Evolutionary conservation across 371 early-diverging fungal genomes (phyloP).

Genomic region (Smittium mucronatum): DNA sequence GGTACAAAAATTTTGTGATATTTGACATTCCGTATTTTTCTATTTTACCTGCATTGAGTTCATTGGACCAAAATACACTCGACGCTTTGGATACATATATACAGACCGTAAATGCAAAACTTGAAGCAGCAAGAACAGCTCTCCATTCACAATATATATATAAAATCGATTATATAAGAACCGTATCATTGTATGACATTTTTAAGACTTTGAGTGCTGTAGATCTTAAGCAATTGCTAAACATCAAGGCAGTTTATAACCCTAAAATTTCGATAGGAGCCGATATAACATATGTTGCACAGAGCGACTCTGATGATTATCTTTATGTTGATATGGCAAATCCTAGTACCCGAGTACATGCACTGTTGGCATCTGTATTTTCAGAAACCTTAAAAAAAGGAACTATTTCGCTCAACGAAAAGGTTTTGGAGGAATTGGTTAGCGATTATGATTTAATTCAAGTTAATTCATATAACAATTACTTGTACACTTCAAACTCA

Average conservation of each 20-base stretch:
- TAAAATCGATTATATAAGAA: not conserved
- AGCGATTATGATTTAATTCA: not conserved
- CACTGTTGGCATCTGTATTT: slow-evolving; percentile 5
- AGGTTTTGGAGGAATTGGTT: not conserved
- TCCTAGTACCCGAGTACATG: slow-evolving; percentile 9
- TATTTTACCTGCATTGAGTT: not conserved
- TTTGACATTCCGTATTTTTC: slow-evolving; percentile 13
- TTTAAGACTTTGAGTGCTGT: too few species aligned
- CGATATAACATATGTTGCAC: slow-evolving; percentile 19
- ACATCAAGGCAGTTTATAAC: not conserved
- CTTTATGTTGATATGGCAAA: slow-evolving; percentile 1
- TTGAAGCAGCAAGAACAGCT: not conserved
- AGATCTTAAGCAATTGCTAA: too few species aligned
- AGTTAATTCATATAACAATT: not conserved
- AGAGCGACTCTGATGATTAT: slow-evolving; percentile 2
- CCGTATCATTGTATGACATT: not conserved
- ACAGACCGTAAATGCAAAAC: not conserved
- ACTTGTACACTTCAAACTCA: not conserved
- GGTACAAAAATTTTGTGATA: slow-evolving; percentile 13
- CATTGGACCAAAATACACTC: not conserved
- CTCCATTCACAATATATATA: not conserved
- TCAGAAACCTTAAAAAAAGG: not conserved
- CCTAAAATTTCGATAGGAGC: slow-evolving; percentile 14
- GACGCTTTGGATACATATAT: not conserved
- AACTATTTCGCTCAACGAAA: not conserved